These are phyloP conservation scores for Biscogniauxia sp. DNA, from an alignment of 2,329 filamentous ascomycete species.

Conservation along the genomic window DNA sequence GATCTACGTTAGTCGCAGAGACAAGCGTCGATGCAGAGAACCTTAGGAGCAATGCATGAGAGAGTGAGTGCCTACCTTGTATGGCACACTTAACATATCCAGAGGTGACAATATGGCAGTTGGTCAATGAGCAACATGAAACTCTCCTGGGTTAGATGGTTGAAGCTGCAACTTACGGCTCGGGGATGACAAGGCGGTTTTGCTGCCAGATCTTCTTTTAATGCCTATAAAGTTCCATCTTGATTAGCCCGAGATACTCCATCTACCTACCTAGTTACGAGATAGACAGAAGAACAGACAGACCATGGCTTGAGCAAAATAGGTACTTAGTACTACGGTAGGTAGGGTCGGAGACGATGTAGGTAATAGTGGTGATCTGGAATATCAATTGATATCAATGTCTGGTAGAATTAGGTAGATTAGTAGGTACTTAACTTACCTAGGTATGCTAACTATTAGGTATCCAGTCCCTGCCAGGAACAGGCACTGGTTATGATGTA, in stretches of 20 bases:
- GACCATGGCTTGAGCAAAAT: not conserved
- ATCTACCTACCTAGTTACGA: too few species aligned
- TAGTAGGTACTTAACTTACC: too few species aligned
- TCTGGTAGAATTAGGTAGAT: too few species aligned
- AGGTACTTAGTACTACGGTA: conserved; percentile 3
- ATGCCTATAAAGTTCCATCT: conserved; percentile 23
- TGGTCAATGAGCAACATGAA: conserved; percentile 10
- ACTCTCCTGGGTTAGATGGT: not conserved
- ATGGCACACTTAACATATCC: conserved; percentile 69
- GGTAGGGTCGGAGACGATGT: not conserved
- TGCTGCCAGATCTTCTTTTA: conserved; percentile 67
- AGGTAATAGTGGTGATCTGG: too few species aligned
- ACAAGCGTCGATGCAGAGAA: not conserved
- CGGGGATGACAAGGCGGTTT: conserved; percentile 80
- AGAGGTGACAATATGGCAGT: conserved; percentile 6
- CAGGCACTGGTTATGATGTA: too few species aligned
- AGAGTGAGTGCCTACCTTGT: conserved; percentile 59
- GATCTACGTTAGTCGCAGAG: conserved; percentile 14
- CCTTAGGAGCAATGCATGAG: not conserved
- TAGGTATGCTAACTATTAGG: too few species aligned
- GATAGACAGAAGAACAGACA: not conserved
- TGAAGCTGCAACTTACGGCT: conserved; percentile 56
- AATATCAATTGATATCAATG: too few species aligned
- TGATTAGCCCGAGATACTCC: not conserved
- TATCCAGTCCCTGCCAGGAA: too few species aligned